Conservation (phyloP, 2,329 filamentous ascomycete species). For the Tympanopsis confertula region DNA sequence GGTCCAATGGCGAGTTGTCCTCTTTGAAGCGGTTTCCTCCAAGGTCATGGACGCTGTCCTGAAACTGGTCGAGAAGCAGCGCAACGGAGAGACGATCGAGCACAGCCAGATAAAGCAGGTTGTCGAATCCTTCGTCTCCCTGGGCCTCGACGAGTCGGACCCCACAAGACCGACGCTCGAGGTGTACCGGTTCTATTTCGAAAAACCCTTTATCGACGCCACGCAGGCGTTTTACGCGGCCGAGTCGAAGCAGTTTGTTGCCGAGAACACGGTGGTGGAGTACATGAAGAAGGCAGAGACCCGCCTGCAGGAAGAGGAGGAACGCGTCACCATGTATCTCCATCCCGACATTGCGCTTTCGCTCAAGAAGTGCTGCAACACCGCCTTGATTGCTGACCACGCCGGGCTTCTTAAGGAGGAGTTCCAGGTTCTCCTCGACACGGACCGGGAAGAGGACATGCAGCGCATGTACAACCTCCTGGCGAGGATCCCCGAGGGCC, state of each 20-base stretch:
- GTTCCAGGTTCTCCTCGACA: conserved; percentile 86
- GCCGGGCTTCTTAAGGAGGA: conserved; percentile 79
- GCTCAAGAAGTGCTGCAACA: conserved; percentile 78
- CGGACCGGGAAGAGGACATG: conserved; percentile 90
- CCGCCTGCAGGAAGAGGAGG: conserved; percentile 83
- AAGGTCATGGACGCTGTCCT: conserved; percentile 94
- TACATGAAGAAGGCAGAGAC: conserved; percentile 99
- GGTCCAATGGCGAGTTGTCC: conserved; percentile 85
- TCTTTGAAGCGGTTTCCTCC: conserved; percentile 72
- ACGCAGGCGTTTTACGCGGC: conserved; percentile 79
- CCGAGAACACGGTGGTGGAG: conserved; percentile 93
- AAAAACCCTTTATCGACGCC: conserved; percentile 77
- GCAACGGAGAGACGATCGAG: conserved; percentile 95
- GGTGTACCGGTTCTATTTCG: conserved; percentile 86
- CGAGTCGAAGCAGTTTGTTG: conserved; percentile 87
- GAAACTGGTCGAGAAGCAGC: conserved; percentile 90
- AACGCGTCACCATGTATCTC: conserved; percentile 82
- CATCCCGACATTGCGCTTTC: conserved; percentile 78
- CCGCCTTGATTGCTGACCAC: conserved; percentile 81
- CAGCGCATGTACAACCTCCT: conserved; percentile 91
- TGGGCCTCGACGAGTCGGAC: conserved; percentile 87
- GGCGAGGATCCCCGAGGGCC: conserved; percentile 75
- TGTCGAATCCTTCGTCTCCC: conserved; percentile 88
- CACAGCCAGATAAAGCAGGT: conserved; percentile 94
- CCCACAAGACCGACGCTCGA: conserved; percentile 88